These are phyloP conservation scores for Salinomyces thailandicus DNA, from an alignment of 2,329 filamentous ascomycete genomes.

Conservation along the genomic window DNA sequence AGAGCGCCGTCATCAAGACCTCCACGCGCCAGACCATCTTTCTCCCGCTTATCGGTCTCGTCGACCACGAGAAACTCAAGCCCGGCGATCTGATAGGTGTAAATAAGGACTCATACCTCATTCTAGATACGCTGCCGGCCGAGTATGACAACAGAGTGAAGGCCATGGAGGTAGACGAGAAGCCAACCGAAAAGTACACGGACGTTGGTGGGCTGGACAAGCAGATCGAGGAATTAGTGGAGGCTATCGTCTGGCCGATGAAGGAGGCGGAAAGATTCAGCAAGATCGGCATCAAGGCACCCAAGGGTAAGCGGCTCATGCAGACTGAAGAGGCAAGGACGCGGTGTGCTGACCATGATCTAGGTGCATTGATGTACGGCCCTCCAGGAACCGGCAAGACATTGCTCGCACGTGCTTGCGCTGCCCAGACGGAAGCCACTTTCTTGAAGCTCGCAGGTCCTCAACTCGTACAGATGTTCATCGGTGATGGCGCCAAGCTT, in stretches of 20 bases:
- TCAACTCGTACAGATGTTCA: conserved; percentile 99
- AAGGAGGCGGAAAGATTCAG: conserved; percentile 98
- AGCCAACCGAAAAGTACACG: conserved; percentile 97
- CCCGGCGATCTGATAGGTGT: conserved; percentile 94
- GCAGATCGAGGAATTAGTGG: conserved; percentile 96
- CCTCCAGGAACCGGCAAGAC: conserved; percentile 86
- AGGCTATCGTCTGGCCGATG: conserved; percentile 99
- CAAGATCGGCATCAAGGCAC: conserved; percentile 99
- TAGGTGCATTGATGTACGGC: conserved; percentile 96
- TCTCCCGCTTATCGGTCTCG: conserved; percentile 88
- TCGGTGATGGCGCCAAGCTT: conserved; percentile 94
- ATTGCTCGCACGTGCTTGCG: conserved; percentile 85
- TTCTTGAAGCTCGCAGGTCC: conserved; percentile 97
- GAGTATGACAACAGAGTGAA: conserved; percentile 99
- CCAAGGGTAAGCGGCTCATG: conserved; percentile 75
- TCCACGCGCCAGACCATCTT: conserved; percentile 98
- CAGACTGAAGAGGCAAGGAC: background rate
- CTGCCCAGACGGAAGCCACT: conserved; percentile 93
- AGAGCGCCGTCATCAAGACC: conserved; percentile 98
- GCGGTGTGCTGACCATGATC: conserved; percentile 5
- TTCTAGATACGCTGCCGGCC: conserved; percentile 89
- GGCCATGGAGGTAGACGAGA: conserved; percentile 99
- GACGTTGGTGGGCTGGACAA: conserved; percentile 97
- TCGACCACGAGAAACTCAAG: conserved; percentile 90
- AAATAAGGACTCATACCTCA: conserved; percentile 97